These are phyloP conservation scores for Aphanomyces stellatus DNA, from an alignment of 352 stramenopile genomes.

Conservation along the genomic window DNA sequence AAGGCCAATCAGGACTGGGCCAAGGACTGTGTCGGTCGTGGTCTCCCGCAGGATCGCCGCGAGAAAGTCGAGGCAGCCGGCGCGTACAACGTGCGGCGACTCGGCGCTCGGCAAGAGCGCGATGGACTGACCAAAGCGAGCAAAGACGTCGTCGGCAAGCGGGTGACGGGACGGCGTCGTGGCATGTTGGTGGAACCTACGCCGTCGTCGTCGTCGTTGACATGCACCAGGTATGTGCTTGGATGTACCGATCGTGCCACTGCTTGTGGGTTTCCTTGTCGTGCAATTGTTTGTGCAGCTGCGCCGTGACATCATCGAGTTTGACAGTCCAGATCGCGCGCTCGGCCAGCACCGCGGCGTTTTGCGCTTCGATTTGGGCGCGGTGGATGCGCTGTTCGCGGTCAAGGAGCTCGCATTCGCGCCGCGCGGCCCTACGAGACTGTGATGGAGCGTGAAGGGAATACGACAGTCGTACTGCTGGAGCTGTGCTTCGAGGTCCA, in stretches of 20 bases:
- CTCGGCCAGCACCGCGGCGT: conserved; percentile 41
- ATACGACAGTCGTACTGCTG: conserved; percentile 41
- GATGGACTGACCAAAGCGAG: conserved; percentile 61
- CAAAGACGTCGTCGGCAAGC: conserved; percentile 44
- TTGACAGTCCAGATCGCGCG: conserved; percentile 33
- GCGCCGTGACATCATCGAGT: conserved; percentile 30
- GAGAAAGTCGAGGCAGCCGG: conserved; percentile 54
- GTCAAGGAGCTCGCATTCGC: conserved; percentile 41
- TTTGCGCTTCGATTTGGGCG: conserved; percentile 45
- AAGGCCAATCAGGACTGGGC: conserved; percentile 58
- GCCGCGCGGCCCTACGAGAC: conserved; percentile 40
- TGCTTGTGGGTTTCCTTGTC: conserved; percentile 56
- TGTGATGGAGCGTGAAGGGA: not conserved
- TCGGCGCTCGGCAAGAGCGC: conserved; percentile 43
- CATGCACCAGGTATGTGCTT: too few species aligned
- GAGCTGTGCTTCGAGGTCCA: conserved; percentile 53
- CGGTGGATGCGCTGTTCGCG: conserved; percentile 51
- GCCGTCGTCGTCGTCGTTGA: not conserved
- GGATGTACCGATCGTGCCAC: conserved; percentile 35
- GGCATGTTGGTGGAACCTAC: conserved; percentile 7
- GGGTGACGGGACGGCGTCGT: not conserved
- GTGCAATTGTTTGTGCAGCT: conserved; percentile 53
- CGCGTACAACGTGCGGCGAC: conserved; percentile 36
- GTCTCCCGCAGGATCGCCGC: conserved; percentile 44
- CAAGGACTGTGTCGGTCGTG: conserved; percentile 45